phyloP scores from a whole-genome alignment of 108 stramenopile genomes.

The Parmales sp. region DNA sequence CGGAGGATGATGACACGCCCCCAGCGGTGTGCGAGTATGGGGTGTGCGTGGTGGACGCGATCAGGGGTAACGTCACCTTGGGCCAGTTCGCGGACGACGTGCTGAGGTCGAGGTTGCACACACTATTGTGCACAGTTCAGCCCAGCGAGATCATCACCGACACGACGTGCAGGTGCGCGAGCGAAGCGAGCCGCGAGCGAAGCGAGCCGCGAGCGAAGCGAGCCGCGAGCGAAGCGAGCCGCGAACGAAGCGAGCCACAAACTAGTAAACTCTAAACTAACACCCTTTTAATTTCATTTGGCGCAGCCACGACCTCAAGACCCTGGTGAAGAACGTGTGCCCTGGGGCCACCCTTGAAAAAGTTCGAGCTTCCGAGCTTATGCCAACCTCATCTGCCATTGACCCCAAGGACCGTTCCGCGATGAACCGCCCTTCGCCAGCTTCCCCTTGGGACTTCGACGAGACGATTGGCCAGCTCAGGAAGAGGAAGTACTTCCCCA shows the following conservation, averaged over 20 bases:
- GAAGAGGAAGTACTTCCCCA: conserved; percentile 63
- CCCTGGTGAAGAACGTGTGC: background rate
- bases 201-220: no score
- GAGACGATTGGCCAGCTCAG: conserved; percentile 68
- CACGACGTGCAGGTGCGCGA: no score
- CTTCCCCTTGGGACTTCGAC: conserved; percentile 64
- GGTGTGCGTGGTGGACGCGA: conserved; percentile 79
- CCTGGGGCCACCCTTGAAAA: conserved; percentile 25
- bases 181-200: no score
- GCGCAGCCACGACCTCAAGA: background rate
- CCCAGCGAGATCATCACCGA: conserved; percentile 66
- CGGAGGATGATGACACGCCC: conserved; percentile 27
- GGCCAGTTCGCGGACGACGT: conserved; percentile 95
- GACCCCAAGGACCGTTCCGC: conserved; percentile 35
- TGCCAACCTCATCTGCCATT: conserved; percentile 64
- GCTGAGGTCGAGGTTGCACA: conserved; percentile 79
- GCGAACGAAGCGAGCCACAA: no score
- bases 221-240: no score
- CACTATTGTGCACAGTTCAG: conserved; percentile 61
- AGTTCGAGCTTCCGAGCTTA: conserved; percentile 36
- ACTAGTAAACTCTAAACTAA: no score
- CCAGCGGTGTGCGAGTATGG: conserved; percentile 81
- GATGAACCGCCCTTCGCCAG: conserved; percentile 34
- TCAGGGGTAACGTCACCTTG: conserved; percentile 67
- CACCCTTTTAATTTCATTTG: no score